phyloP scores from a whole-genome alignment of 495 filamentous ascomycete species.

The Hypoxylon rickii region DNA sequence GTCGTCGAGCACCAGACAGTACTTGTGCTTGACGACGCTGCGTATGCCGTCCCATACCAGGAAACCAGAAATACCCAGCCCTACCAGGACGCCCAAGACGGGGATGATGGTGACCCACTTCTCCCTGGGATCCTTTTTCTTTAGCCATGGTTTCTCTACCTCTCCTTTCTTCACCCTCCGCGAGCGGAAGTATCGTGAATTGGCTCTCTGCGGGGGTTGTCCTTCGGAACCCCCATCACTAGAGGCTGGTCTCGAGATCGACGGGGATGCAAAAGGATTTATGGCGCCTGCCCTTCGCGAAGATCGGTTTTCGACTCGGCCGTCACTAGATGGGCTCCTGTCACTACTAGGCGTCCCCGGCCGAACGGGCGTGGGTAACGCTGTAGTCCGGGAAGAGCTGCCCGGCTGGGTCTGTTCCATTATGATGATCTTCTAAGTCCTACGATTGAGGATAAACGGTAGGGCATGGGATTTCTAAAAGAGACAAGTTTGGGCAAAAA shows the following conservation, averaged over 20 bases:
- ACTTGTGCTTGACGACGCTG: constrained; percentile 72
- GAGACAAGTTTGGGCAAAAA: no score
- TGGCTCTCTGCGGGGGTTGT: constrained; percentile 37
- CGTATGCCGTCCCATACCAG: constrained; percentile 72
- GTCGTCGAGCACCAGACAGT: constrained; percentile 73
- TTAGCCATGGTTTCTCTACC: constrained; percentile 70
- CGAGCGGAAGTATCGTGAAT: constrained; percentile 73
- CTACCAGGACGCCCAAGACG: constrained; percentile 66
- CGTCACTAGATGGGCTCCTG: constrained; percentile 44
- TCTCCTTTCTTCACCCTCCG: constrained; percentile 71
- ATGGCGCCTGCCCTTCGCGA: constrained; percentile 33
- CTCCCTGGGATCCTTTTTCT: constrained; percentile 71
- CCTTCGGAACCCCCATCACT: constrained; percentile 56
- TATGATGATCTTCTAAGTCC: not conserved
- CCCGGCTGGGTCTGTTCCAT: constrained; percentile 34
- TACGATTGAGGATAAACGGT: no score
- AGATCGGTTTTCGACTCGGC: constrained; percentile 40
- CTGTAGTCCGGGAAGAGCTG: constrained; percentile 32
- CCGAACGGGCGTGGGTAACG: constrained; percentile 42
- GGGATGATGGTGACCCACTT: constrained; percentile 86
- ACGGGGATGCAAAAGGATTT: constrained; percentile 65
- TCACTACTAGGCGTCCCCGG: constrained; percentile 47
- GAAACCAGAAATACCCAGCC: constrained; percentile 67
- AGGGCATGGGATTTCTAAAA: no score
- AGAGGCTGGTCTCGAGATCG: constrained; percentile 58